These are phyloP conservation scores for Linnemannia elongata DNA, from an alignment of 192 early-diverging fungal species.

Conservation along the genomic window DNA sequence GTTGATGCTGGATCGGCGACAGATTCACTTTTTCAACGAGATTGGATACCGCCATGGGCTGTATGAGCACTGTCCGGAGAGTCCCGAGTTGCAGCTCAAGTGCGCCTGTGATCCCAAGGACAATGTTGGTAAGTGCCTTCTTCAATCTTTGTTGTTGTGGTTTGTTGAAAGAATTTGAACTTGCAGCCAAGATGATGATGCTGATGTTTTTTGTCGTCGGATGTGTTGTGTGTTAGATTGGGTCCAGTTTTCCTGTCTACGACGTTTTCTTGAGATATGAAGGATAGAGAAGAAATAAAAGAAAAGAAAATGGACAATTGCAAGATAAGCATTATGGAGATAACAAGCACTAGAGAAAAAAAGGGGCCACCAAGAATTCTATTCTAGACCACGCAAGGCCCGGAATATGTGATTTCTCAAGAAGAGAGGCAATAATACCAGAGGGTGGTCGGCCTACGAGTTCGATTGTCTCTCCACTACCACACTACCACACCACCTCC, in stretches of 20 bases:
- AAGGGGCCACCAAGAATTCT: not conserved
- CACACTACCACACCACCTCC: not conserved
- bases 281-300: not conserved
- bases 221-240: conserved; percentile 26
- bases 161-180: not conserved
- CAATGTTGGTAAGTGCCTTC: conserved; percentile 62
- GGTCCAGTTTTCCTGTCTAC: conserved; percentile 46
- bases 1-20: conserved; percentile 70
- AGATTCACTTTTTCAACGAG: conserved; percentile 84
- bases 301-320: not conserved
- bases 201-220: not conserved
- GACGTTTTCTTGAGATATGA: conserved; percentile 45
- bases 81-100: conserved; percentile 60
- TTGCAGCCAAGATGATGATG: not conserved
- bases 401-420: not conserved
- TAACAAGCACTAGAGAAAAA: not conserved
- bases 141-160: not conserved
- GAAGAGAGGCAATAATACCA: not conserved
- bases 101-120: conserved; percentile 66
- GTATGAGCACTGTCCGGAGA: conserved; percentile 80
- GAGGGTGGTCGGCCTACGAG: not conserved
- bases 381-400: not conserved
- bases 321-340: not conserved
- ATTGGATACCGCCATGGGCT: conserved; percentile 79
- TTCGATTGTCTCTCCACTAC: not conserved